Conservation (phyloP, 768 basidiomycete species). For the Tylopilus sp. region DNA sequence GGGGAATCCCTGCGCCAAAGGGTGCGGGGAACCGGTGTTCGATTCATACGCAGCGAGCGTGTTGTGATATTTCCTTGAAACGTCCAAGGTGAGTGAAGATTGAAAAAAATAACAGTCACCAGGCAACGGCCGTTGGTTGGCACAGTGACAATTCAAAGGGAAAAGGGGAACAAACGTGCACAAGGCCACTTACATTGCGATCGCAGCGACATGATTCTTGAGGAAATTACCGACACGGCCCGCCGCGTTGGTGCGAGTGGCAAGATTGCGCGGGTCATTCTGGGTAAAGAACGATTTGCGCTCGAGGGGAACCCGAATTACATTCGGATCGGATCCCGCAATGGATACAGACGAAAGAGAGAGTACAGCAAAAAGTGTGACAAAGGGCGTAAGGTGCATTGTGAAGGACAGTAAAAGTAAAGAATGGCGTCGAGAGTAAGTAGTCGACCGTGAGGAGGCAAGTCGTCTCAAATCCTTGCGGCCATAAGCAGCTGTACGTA, state of each 20-base stretch:
- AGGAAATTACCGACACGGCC: constrained; percentile 10
- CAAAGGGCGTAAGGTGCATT: constrained; percentile 18
- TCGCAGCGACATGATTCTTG: constrained; percentile 9
- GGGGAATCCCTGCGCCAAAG: constrained; percentile 20
- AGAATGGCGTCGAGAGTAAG: background rate
- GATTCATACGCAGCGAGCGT: constrained; percentile 41
- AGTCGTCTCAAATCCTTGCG: background rate
- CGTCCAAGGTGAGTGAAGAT: background rate
- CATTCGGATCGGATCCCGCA: background rate
- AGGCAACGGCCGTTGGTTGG: too few relatives aligned
- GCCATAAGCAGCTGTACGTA: background rate
- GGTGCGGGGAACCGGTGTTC: constrained; percentile 44
- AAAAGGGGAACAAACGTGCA: background rate
- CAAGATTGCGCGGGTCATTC: background rate
- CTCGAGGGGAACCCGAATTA: constrained; percentile 22
- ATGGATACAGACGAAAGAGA: constrained; percentile 12
- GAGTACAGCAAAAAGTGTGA: constrained; percentile 13
- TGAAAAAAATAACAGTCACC: background rate
- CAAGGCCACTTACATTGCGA: constrained; percentile 19
- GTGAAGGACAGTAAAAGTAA: constrained; percentile 1
- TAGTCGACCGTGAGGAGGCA: too few relatives aligned
- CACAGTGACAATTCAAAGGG: background rate
- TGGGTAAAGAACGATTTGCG: constrained; percentile 16
- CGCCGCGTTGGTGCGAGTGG: background rate
- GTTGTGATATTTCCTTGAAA: constrained; percentile 40